These are phyloP conservation scores for Neurospora sp. DNA, from an alignment of 495 filamentous ascomycete species.

Conservation along the genomic window DNA sequence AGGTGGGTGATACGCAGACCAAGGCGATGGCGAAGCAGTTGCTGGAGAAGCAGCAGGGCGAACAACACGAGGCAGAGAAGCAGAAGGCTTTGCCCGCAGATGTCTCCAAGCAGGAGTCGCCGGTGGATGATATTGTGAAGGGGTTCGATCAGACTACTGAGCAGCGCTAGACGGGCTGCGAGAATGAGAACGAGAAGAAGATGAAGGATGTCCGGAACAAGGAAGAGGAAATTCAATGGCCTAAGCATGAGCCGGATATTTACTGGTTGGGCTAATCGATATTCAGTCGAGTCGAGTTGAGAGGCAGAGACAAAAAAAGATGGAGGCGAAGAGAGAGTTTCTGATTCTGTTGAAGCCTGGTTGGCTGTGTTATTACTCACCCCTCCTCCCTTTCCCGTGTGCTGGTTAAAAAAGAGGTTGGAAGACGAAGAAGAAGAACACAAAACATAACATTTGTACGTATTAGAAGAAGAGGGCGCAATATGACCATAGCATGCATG, in stretches of 20 bases:
- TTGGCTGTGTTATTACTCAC: neutral
- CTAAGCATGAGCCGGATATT: neutral
- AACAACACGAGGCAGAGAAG: constrained; percentile 10
- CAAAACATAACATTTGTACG: neutral
- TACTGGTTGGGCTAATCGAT: neutral
- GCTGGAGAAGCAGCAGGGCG: constrained; percentile 16
- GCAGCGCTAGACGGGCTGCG: neutral
- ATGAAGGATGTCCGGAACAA: neutral
- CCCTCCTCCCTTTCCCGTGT: neutral
- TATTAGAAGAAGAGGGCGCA: neutral
- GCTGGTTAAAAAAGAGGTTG: neutral
- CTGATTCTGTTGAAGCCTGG: neutral
- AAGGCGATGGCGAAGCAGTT: constrained; percentile 50
- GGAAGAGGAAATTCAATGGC: neutral
- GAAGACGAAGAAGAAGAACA: neutral
- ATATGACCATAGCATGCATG: neutral
- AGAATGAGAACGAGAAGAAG: neutral
- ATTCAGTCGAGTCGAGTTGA: neutral
- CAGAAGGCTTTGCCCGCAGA: neutral
- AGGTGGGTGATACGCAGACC: constrained; percentile 78
- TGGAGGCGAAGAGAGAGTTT: neutral
- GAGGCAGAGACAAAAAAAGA: neutral
- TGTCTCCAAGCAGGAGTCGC: neutral
- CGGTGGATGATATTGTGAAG: neutral
- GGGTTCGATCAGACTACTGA: neutral